Conservation (phyloP, 306 rosid genomes). For the Acmispon strigosus region DNA sequence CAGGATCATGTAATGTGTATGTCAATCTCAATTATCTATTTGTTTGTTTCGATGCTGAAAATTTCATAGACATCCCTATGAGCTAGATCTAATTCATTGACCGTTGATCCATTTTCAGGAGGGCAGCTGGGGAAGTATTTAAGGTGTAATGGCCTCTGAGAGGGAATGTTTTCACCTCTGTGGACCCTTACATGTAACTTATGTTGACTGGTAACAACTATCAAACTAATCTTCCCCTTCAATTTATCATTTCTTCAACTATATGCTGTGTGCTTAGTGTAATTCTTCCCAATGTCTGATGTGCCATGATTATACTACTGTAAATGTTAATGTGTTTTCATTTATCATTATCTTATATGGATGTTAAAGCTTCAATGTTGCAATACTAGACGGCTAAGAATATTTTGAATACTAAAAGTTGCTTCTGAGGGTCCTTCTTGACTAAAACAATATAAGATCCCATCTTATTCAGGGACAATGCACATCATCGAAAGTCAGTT, state of each 20-base stretch:
- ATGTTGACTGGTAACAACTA: constrained; percentile 61
- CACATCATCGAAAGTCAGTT: constrained; percentile 60
- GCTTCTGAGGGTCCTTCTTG: neutral
- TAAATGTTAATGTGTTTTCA: too few relatives aligned
- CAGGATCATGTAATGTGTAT: too few relatives aligned
- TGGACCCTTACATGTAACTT: constrained; percentile 76
- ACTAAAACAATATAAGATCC: neutral
- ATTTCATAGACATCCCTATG: too few relatives aligned
- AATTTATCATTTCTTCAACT: neutral
- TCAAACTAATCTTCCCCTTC: neutral
- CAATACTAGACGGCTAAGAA: too few relatives aligned
- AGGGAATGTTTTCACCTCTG: constrained; percentile 62
- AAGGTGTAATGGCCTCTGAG: constrained; percentile 57
- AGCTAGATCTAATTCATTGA: neutral
- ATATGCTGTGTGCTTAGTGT: neutral
- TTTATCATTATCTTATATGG: too few relatives aligned
- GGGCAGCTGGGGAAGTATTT: neutral
- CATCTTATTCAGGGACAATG: constrained; percentile 49
- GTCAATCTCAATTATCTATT: too few relatives aligned
- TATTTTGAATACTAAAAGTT: too few relatives aligned
- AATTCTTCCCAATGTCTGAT: neutral
- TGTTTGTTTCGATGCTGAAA: too few relatives aligned
- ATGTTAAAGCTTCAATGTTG: too few relatives aligned
- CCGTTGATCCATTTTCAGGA: constrained; percentile 11
- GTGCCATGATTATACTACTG: neutral